Evolutionary conservation across 768 basidiomycete species (phyloP), one percentile per base, ranked within the genome.

Genomic region (Podaxis sp.): DNA sequence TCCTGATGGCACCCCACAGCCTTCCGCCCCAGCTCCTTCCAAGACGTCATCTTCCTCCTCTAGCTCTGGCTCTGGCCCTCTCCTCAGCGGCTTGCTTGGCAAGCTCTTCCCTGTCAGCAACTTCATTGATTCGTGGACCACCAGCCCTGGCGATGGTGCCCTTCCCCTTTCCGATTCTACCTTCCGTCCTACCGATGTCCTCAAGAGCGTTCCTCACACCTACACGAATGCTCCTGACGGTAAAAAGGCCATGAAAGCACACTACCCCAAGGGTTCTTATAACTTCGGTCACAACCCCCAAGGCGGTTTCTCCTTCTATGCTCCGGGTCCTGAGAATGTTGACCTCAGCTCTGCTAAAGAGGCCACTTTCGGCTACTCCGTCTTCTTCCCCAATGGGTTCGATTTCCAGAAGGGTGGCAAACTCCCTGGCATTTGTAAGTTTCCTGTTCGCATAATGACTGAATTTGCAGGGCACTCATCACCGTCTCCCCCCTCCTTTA

Each of bases 231-330:
- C 78, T 7, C 81, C 83, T 28, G 82, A 83, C 62, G 84, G 83
- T 64, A 79, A 77, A 70, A 59, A 67, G 55, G 74, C 79, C 14
- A 82, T 84, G 79, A 74, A 77, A 67, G 82, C 82, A 0, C 73
- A 74, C 61, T 87, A 78, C 67, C 82, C 83, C 21, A 55, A 81
- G 66, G 85, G 85, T 27, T 86, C 85, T 42, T 84, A 79, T 71
- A 83, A 76, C 11, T 81, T 80, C 65, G 68, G 68, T 13, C 71
- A 78, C 61, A 46, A 66, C 11, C 80, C 79, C 7, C 74, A 71
- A 44, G 86, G 87, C 48, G 88, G 88, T 14, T 73, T 88, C 67
- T 87, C 85, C n/a, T 88, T 90, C 79, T 90, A 90, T 69, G 80
- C 87, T 35, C 36, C 65, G 38, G 66, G 71, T 59, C 82, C 84